Conservation (phyloP, 257 asterid species). For the Rhazya stricta region DNA sequence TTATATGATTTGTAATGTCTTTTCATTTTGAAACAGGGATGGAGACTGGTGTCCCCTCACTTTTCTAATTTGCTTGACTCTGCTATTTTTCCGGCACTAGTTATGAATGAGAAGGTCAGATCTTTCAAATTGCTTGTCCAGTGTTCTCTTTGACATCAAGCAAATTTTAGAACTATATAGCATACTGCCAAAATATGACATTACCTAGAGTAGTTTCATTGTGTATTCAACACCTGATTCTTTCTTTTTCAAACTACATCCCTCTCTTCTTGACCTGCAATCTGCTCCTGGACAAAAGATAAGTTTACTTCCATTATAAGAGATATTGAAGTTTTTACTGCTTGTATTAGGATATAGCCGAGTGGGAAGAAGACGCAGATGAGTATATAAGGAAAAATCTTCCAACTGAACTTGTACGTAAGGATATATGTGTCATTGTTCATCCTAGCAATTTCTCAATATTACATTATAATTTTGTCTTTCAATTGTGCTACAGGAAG, state of each 20-base stretch:
- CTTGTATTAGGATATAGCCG: slow-evolving; percentile 26
- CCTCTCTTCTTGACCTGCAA: background rate
- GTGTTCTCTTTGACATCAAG: background rate
- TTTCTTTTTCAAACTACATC: background rate
- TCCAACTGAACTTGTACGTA: slow-evolving; percentile 40
- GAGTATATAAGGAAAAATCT: slow-evolving; percentile 44
- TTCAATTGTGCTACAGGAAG: slow-evolving; percentile 26
- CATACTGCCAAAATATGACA: background rate
- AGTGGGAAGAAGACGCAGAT: slow-evolving; percentile 46
- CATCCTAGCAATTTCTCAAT: slow-evolving; percentile 1
- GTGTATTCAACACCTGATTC: background rate
- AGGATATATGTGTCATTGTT: background rate
- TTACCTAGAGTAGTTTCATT: background rate
- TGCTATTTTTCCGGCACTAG: slow-evolving; percentile 37
- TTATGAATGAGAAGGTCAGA: slow-evolving; percentile 40
- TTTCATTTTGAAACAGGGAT: slow-evolving; percentile 29
- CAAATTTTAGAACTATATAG: background rate
- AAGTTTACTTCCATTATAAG: background rate
- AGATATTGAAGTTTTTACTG: background rate
- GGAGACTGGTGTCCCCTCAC: slow-evolving; percentile 39
- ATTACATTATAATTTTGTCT: background rate
- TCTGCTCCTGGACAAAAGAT: background rate
- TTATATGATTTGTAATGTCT: slow-evolving; percentile 1
- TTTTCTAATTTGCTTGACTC: slow-evolving; percentile 32
- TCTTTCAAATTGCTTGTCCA: background rate